Evolutionary conservation across 805 yeast genomes (phyloP), one percentile per base, ranked within the genome.

Genomic region (Candida xiaguanensis): DNA sequence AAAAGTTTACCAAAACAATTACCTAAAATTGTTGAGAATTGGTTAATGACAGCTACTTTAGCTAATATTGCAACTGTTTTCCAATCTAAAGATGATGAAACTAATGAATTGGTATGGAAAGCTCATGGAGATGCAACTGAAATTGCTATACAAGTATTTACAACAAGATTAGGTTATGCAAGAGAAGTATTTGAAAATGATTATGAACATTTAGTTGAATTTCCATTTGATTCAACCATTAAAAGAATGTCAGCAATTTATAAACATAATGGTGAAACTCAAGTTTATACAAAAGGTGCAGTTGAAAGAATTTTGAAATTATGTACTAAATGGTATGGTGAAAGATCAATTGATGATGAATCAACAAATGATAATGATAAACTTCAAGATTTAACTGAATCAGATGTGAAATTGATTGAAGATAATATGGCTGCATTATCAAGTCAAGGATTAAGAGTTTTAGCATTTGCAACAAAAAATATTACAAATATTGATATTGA

Each of bases 41-140:
- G 58, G 65, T 42, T 58, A 23, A 48, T 47, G 31, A 53, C 70
- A 31, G 70, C 72, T 7, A 54, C 65, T 32, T 58, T 70, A 30
- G 66, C 71, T 16, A 59, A 67, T 38, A 55, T 70, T 37, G 72
- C 76, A 20, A 57, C 65, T n/a, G 59, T 68, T 17, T 52, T 59
- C 17, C 53, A 53, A 42, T 18, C 60, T 16, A 49, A 47, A 33
- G 62, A 65, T 40, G 58, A 48, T 25, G 55, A 52, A 20, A 48
- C 57, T 20, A 61, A 57, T 4, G 61, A 61, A 31, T 38, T 57
- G 44, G 58, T 47, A 36, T 52, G 74, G 74, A 67, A 56, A 46
- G 69, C 55, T 23, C 68, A 49, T 54, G 95, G 95, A 43, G 95
- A 87, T 55, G 91, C 95, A 30, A 87, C 95, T 2, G 95, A 87